Evolutionary conservation across 371 early-diverging fungal species (phyloP).

Genomic region (Batrachochytrium dendrobatidis): DNA sequence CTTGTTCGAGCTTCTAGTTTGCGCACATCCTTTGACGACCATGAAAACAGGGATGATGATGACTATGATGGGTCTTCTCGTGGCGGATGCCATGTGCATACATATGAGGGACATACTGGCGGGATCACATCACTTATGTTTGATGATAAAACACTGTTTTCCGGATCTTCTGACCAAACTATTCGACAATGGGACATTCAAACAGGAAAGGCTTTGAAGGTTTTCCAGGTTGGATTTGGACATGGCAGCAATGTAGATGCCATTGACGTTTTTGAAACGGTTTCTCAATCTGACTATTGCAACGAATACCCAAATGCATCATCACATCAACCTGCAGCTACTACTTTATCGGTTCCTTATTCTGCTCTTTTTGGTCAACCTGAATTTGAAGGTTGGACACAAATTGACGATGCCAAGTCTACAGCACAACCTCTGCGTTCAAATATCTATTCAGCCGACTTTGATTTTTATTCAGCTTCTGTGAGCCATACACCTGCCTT

Average conservation of each 20-base stretch:
- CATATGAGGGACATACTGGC: constrained; percentile 48
- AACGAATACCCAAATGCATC: neutral
- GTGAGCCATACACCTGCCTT: too few species aligned
- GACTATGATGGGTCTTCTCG: neutral
- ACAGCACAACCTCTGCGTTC: neutral
- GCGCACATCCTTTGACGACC: neutral
- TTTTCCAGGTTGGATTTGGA: constrained; percentile 2
- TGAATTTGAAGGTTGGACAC: neutral
- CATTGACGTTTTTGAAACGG: neutral
- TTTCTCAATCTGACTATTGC: too few species aligned
- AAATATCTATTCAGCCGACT: neutral
- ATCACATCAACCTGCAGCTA: neutral
- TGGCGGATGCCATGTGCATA: neutral
- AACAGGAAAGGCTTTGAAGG: constrained; percentile 44
- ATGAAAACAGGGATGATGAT: neutral
- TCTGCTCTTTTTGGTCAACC: neutral
- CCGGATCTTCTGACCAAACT: constrained; percentile 84
- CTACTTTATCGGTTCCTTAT: neutral
- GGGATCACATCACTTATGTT: constrained; percentile 52
- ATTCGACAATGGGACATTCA: constrained; percentile 84
- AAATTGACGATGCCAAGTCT: neutral
- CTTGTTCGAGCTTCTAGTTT: too few species aligned
- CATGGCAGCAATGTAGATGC: neutral
- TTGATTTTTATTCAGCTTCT: too few species aligned
- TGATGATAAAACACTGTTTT: constrained; percentile 46